Evolutionary conservation across 208 protist genomes (phyloP).

Genomic region (Leptomonas pyrrhocoris): DNA sequence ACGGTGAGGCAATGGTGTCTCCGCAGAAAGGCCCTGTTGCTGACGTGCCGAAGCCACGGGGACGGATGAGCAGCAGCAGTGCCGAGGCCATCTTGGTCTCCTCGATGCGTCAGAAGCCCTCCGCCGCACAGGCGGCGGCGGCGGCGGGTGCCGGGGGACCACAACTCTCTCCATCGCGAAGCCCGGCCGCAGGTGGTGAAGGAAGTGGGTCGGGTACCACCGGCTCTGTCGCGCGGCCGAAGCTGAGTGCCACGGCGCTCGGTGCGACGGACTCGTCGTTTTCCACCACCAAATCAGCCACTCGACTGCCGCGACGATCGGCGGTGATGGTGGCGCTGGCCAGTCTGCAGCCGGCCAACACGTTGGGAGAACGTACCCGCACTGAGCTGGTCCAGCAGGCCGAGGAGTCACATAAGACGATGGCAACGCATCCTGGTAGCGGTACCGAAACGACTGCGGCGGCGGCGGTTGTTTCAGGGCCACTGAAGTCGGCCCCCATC

Average conservation of each 20-base stretch:
- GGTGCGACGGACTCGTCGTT: conserved; percentile 2
- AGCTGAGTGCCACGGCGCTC: conserved; percentile 8
- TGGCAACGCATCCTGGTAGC: background rate
- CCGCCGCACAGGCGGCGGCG: background rate
- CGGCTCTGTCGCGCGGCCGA: conserved; percentile 15
- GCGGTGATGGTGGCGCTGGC: conserved; percentile 23
- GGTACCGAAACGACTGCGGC: background rate
- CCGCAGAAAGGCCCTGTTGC: conserved; percentile 7
- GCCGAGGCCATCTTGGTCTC: conserved; percentile 18
- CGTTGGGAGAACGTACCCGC: conserved; percentile 20
- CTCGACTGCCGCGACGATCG: conserved; percentile 18
- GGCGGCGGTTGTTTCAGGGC: background rate
- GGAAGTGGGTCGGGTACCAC: background rate
- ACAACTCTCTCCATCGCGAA: conserved; percentile 3
- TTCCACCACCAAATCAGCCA: conserved; percentile 3
- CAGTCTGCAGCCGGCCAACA: conserved; percentile 18
- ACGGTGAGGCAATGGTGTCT: conserved; percentile 4
- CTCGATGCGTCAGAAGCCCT: conserved; percentile 29
- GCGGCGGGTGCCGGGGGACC: background rate
- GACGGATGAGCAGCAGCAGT: conserved; percentile 3
- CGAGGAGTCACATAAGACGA: background rate
- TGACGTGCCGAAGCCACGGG: conserved; percentile 19
- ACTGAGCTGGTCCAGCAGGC: conserved; percentile 24
- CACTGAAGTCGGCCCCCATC: background rate
- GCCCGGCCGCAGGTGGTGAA: background rate